Conservation (phyloP, 257 asterid species). For the Fraxinus americana region DNA sequence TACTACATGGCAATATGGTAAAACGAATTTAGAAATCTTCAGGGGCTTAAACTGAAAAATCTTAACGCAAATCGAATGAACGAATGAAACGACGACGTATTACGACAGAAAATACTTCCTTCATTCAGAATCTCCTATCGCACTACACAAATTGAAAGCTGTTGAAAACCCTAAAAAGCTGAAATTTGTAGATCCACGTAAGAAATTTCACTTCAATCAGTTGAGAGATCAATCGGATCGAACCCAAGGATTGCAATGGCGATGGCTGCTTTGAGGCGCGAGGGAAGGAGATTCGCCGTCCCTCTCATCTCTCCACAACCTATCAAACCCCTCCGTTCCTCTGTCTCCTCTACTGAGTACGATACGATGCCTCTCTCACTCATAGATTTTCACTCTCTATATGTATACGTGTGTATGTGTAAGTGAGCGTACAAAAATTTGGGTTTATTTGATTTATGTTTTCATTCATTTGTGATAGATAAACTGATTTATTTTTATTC, state of each 20-base stretch:
- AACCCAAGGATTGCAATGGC: slow-evolving; percentile 53
- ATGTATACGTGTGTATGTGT: neutral
- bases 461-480: neutral
- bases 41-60: neutral
- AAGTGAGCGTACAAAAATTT: neutral
- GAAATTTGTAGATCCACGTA: neutral
- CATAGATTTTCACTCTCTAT: too few relatives aligned
- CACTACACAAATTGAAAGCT: neutral
- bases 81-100: neutral
- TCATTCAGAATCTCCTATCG: neutral
- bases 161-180: neutral
- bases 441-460: too few relatives aligned
- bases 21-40: too few relatives aligned
- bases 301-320: slow-evolving; percentile 63
- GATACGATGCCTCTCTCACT: slow-evolving; percentile 15
- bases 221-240: slow-evolving; percentile 15
- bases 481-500: neutral
- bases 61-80: too few relatives aligned
- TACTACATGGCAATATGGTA: too few relatives aligned
- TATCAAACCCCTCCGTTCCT: slow-evolving; percentile 56
- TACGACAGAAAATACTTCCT: neutral
- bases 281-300: slow-evolving; percentile 84
- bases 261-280: slow-evolving; percentile 87
- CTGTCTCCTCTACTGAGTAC: slow-evolving; percentile 60
- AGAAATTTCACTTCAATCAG: neutral